Base-by-base conservation (phyloP, 345 rosid species). In the Euphorbia lathyris region DNA sequence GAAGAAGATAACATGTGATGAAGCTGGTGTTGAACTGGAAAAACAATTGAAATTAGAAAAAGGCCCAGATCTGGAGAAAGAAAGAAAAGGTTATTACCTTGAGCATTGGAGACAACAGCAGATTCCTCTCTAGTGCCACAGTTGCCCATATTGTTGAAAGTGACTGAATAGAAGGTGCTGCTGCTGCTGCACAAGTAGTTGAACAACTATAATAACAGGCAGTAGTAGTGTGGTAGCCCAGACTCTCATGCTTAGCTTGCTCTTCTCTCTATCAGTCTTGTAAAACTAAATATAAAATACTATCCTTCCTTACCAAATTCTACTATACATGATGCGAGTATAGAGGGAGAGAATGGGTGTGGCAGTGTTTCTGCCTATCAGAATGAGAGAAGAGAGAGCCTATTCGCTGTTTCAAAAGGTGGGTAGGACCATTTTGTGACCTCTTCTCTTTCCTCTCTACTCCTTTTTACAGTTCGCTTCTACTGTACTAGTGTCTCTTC, bases 111-210 rank as follows among this genome's bases (percentile, higher is more conserved):
- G 77, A 90, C 93, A 34, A 82, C 89, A 67, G 88, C 91, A 79
- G 97, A 86, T 74, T 95, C 97, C 83, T 91, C 99, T 83, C 96
- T 83, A 68, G 97, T 95, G 65, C 96, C 96, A 66, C 99, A 95
- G 86, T 91, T 91, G 71, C 97, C 99, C 99, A 94, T 94, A 32
- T 42, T 58, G 71, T 50, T 27, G 63, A 58, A 10, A 43, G 56
- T 53, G 68, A 68, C 64, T 45, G 57, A 43, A 64, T 16, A 53
- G 63, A 55, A 40, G 30, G 30, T 53, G 62, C n/a, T n/a, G n/a
- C n/a, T n/a, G n/a, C n/a, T n/a, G n/a, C n/a, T n/a, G n/a, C n/a
- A n/a, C 2, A 42, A 27, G 25, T 4, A 14, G 43, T 40, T 30
- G 55, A n/a, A 36, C 50, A 48, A 60, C 61, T 55, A 59, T 36